Conservation (phyloP, 306 rosid species). For the Lathyrus sativus region DNA sequence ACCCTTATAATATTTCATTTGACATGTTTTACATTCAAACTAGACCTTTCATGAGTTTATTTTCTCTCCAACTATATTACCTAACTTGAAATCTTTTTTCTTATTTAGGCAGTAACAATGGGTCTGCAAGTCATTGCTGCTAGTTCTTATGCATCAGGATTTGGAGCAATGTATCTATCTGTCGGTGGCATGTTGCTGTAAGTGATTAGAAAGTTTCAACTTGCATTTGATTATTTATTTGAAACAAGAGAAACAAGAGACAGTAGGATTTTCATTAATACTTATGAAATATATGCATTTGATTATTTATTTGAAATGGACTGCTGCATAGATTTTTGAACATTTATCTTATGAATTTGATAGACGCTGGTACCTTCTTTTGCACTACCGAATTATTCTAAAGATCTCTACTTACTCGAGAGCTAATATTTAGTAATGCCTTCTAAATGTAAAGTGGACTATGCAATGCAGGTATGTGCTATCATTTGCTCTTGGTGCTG, state of each 20-base stretch:
- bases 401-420: conserved; percentile 18
- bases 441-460: conserved; percentile 36
- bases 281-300: no score
- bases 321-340: neutral
- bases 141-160: conserved; percentile 56
- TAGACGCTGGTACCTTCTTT: conserved; percentile 13
- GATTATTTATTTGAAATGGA: no score
- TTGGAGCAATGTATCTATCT: conserved; percentile 62
- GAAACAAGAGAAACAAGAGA: neutral
- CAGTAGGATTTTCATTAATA: neutral
- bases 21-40: conserved; percentile 26
- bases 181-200: conserved; percentile 85
- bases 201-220: conserved; percentile 47
- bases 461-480: conserved; percentile 74
- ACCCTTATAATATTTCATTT: conserved; percentile 10
- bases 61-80: conserved; percentile 24
- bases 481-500: conserved; percentile 71
- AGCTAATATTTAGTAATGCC: conserved; percentile 17
- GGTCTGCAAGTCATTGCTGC: conserved; percentile 71
- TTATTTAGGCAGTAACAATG: conserved; percentile 66
- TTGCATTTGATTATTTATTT: neutral
- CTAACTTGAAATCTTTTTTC: conserved; percentile 36
- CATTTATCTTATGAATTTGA: conserved; percentile 18
- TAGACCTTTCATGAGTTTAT: conserved; percentile 15
- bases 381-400: conserved; percentile 18